Conservation (phyloP, 768 basidiomycete genomes). For the Lactarius sp. region DNA sequence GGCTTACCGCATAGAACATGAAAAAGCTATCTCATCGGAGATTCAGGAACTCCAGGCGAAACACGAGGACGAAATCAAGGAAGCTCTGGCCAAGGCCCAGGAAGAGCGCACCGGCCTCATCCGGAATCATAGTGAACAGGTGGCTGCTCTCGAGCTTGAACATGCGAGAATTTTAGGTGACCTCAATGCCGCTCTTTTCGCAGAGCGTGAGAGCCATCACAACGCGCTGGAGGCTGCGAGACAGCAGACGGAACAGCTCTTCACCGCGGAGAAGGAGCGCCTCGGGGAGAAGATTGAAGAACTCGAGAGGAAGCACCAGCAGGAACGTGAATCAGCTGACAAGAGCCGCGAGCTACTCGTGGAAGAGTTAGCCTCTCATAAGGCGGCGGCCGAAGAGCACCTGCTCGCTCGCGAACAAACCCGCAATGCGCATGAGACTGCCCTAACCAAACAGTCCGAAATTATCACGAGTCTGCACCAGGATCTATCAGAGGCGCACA, state of each 20-base stretch:
- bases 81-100: neutral
- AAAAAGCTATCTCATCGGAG: constrained; percentile 35
- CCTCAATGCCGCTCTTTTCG: constrained; percentile 38
- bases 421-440: constrained; percentile 35
- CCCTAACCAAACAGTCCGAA: constrained; percentile 46
- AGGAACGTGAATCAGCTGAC: constrained; percentile 42
- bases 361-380: constrained; percentile 53
- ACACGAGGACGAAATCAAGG: constrained; percentile 13
- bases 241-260: constrained; percentile 32
- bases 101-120: constrained; percentile 8
- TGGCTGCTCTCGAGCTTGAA: constrained; percentile 4
- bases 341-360: constrained; percentile 36
- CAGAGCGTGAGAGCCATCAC: constrained; percentile 35
- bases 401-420: constrained; percentile 33
- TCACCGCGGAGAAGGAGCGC: constrained; percentile 46
- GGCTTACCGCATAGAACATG: constrained; percentile 44
- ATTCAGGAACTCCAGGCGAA: neutral
- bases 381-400: constrained; percentile 44
- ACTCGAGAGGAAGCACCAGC: constrained; percentile 44
- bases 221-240: constrained; percentile 37
- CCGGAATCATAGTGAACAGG: constrained; percentile 4
- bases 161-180: constrained; percentile 29
- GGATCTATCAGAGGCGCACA: constrained; percentile 40
- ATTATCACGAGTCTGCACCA: constrained; percentile 46
- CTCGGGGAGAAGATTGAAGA: constrained; percentile 45